Conservation (phyloP, 2,329 filamentous ascomycete genomes). For the Aspergillus luchuensis region DNA sequence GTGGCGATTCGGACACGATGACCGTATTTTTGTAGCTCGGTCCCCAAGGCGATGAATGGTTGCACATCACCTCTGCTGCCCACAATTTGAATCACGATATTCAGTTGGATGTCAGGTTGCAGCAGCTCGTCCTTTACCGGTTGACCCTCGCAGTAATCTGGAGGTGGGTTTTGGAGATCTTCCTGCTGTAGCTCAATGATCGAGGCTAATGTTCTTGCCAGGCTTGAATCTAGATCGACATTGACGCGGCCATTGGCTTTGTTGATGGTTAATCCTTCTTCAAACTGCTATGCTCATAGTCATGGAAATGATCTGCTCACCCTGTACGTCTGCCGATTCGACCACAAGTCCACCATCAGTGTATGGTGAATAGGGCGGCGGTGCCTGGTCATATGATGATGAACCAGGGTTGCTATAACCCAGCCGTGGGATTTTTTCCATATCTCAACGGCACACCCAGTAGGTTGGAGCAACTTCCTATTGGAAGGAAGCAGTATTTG, state of each 20-base stretch:
- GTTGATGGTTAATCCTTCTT: not conserved
- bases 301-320: not conserved
- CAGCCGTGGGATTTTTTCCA: not conserved
- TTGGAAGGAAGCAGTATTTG: not conserved
- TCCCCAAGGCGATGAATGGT: slow-evolving; percentile 61
- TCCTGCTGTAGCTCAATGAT: slow-evolving; percentile 26
- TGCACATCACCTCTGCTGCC: slow-evolving; percentile 61
- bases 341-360: not conserved
- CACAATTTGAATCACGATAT: slow-evolving; percentile 60
- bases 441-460: not conserved
- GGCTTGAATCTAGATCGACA: slow-evolving; percentile 26
- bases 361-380: slow-evolving; percentile 9
- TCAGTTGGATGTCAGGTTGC: slow-evolving; percentile 38
- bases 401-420: not conserved
- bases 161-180: slow-evolving; percentile 18
- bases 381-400: not conserved
- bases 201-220: slow-evolving; percentile 26
- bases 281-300: not conserved
- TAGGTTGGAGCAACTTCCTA: not conserved
- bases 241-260: slow-evolving; percentile 27
- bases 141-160: slow-evolving; percentile 15
- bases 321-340: slow-evolving; percentile 6
- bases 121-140: not conserved
- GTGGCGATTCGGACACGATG: slow-evolving; percentile 62
- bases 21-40: slow-evolving; percentile 51